Evolutionary conservation across 305 asterid species (phyloP), one percentile per base, ranked within the genome.

Genomic region (Fraxinus ornus): DNA sequence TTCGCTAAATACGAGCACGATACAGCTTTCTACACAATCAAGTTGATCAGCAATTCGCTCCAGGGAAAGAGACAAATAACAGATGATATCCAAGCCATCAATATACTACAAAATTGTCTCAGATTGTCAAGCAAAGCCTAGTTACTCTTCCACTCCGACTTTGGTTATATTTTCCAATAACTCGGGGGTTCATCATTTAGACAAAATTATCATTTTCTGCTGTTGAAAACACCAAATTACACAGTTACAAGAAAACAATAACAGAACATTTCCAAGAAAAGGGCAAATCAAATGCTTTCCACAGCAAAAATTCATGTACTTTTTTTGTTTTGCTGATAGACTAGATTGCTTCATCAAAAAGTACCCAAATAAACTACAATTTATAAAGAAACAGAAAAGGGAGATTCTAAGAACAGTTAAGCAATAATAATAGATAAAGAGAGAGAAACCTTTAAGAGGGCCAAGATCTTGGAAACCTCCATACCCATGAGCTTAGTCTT

Each of bases 401-500:
- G 33, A 72, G 37, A 77, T 19, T 62, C 71, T 28, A 22, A 26
- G 17, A 62, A 75, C 33, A 32, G 55, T 19, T 13, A 3, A 41
- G 57, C 2, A 26, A 26, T 26, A 2, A 17, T 9, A 12, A 47
- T 0, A 79, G 30, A 71, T 28, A 10, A 62, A 80, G 74, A 80
- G 41, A 21, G 49, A 57, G 76, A 82, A 57, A 95, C 99, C 99
- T 95, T 90, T 26, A 96, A 87, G 77, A 94, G 88, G 80, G 92
- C 84, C 87, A 96, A 88, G 89, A 96, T 87, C 87, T 88, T 91
- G 78, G 94, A 83, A n/a, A 92, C 97, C 75, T 86, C 92, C 86
- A 85, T 83, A 19, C 91, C 90, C 78, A 91, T 79, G 82, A 96
- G 89, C 83, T 87, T 89, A 84, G 71, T 79, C 90, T 90, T 93